Evolutionary conservation across 106 monocot species (phyloP), one percentile per base, ranked within the genome.

Genomic region (Dendrobium chrysotoxum): DNA sequence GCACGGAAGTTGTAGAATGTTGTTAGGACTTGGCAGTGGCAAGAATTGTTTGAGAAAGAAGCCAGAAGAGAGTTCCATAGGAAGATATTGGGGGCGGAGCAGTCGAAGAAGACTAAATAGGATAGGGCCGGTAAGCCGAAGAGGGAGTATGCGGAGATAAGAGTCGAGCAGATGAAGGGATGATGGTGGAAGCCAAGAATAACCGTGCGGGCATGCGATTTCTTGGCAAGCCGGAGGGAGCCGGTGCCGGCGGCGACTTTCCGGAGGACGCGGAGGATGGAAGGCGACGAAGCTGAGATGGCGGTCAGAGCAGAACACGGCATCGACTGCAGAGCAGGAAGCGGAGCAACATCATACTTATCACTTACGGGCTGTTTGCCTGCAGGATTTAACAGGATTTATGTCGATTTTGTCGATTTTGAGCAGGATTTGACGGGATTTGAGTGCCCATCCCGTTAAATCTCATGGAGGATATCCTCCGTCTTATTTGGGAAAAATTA

Each of bases 1-100:
- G 5, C 45, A 44, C 80, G 78, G 53, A 89, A 81, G 0, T 72
- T 79, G 54, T 9, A 30, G 72, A 84, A 85, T 72, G 87, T 81
- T 23, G 81, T 13, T 79, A 89, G 25, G 71, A 83, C 71, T 10
- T 81, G 79, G 35, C 23, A 41, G 77, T 81, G 84, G 76, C 80
- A 80, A 70, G 9, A 54, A 70, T 55, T 54, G 67, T 82, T 79
- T 75, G 80, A 66, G 84, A 81, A 85, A 65, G 90, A 77, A 21
- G 95, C 72, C 53, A 95, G 86, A 16, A 95, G 83, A 54, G 92
- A 75, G 88, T 87, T 87, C 80, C 80, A 84, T 10, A 79, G 78
- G 77, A 85, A n/a, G 75, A 80, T 13, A 64, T 80, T 75, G 77
- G 25, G 44, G 44, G 78, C 28, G 38, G 81, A 55, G 39, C 70